Evolutionary conservation across 1,284 basidiomycete species (phyloP).

Genomic region (Ganoderma resinaceum): DNA sequence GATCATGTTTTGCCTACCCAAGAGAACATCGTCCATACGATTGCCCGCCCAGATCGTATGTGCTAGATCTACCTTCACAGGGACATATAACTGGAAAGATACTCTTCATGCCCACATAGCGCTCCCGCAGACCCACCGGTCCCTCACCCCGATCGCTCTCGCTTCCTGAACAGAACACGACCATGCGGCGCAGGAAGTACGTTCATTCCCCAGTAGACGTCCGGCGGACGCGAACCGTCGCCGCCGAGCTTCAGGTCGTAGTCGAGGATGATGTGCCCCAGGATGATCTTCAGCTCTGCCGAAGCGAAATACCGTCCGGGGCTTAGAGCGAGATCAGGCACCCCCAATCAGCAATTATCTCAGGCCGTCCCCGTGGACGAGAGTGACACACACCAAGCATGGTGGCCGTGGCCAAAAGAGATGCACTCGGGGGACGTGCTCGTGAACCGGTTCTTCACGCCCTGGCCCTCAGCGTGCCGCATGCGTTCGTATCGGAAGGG

Average conservation of each 20-base stretch:
- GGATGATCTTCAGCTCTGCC: conserved; percentile 52
- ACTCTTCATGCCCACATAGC: too few species aligned
- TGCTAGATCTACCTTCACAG: too few species aligned
- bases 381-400: neutral
- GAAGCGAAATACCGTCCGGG: conserved; percentile 56
- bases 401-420: conserved; percentile 35
- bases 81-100: too few species aligned
- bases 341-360: neutral
- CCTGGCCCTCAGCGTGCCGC: conserved; percentile 24
- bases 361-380: neutral
- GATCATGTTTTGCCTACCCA: too few species aligned
- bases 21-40: too few species aligned
- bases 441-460: conserved; percentile 34
- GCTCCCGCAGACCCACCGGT: too few species aligned
- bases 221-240: conserved; percentile 36
- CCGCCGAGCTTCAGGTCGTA: conserved; percentile 54
- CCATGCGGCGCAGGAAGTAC: conserved; percentile 14
- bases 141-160: neutral
- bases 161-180: conserved; percentile 20
- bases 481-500: conserved; percentile 15
- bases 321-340: conserved; percentile 25
- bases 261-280: conserved; percentile 50
- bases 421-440: conserved; percentile 34
- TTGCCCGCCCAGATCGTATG: too few species aligned
- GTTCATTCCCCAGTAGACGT: conserved; percentile 5